phyloP scores from a whole-genome alignment of 208 protist species.

The Naegleria gruberi region DNA sequence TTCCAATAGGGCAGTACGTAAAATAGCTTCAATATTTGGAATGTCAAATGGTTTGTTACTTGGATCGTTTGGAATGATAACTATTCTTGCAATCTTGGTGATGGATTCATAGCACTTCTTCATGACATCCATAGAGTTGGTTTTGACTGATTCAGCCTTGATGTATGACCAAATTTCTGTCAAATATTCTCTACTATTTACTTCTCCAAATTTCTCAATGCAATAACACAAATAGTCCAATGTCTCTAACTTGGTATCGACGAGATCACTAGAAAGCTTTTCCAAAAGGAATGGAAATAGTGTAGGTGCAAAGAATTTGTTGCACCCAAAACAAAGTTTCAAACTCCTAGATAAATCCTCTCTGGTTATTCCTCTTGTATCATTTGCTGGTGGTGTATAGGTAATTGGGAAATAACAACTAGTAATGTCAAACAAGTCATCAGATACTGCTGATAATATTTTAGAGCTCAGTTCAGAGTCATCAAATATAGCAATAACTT shows the following conservation, averaged over 20 bases:
- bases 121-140: background rate
- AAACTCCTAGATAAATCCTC: background rate
- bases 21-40: background rate
- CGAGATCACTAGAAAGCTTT: background rate
- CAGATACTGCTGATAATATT: background rate
- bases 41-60: background rate
- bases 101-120: background rate
- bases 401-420: slow-evolving; percentile 7
- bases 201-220: background rate
- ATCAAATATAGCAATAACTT: background rate
- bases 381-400: background rate
- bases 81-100: background rate
- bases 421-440: slow-evolving; percentile 5
- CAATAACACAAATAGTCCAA: background rate
- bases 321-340: background rate
- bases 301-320: background rate
- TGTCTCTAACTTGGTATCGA: background rate
- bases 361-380: background rate
- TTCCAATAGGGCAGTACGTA: background rate
- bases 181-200: background rate
- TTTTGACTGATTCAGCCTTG: background rate
- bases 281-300: slow-evolving; percentile 12
- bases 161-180: slow-evolving; percentile 13
- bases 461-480: background rate
- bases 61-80: background rate